Conservation (phyloP, 1,284 basidiomycete genomes). For the Lentinula novae-zelandiae region DNA sequence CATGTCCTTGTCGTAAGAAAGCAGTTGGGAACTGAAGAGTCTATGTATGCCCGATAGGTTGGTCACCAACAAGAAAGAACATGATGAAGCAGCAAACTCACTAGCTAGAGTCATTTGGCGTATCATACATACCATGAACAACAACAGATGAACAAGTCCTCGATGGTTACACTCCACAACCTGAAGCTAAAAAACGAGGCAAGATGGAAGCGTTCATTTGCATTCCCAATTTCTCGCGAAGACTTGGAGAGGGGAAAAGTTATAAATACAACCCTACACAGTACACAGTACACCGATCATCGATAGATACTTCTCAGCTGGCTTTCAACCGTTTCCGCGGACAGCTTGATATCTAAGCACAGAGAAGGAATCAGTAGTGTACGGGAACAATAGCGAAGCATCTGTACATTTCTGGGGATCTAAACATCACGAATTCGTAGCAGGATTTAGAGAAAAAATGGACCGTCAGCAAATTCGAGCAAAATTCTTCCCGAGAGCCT, state of each 20-base stretch:
- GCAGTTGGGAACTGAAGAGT: background rate
- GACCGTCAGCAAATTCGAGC: background rate
- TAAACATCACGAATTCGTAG: conserved; percentile 24
- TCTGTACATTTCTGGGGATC: conserved; percentile 78
- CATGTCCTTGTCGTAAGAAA: background rate
- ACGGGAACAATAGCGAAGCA: conserved; percentile 5
- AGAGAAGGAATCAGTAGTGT: conserved; percentile 11
- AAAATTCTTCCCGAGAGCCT: conserved; percentile 7
- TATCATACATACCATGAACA: too few relatives aligned
- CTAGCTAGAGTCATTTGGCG: background rate
- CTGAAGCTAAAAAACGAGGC: background rate
- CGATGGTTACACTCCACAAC: background rate
- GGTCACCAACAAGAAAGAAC: background rate
- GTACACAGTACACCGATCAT: background rate
- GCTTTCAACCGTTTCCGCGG: conserved; percentile 68
- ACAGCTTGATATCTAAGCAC: conserved; percentile 69
- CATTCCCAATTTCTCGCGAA: background rate
- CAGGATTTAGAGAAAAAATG: background rate
- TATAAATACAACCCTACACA: background rate
- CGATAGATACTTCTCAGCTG: conserved; percentile 63
- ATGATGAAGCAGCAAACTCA: background rate
- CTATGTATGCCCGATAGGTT: background rate
- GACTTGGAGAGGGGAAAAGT: background rate
- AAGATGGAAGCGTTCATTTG: background rate
- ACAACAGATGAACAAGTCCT: background rate